Base-by-base conservation (phyloP, 768 basidiomycete species). In the Cystofilobasidium ferigula region DNA sequence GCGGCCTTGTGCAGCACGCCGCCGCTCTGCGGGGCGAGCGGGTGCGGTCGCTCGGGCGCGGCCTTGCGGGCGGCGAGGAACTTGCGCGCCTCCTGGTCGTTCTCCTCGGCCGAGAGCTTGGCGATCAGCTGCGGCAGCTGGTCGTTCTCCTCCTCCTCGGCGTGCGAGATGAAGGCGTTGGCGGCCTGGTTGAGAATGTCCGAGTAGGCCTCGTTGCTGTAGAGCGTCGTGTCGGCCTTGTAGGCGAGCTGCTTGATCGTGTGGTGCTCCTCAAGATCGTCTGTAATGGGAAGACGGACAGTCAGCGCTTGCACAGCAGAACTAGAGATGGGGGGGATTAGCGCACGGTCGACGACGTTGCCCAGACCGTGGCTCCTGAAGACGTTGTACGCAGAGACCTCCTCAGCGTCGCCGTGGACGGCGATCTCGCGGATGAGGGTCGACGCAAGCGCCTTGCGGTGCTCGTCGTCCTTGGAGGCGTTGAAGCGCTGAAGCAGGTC, bases 41-140 rank as follows among this genome's bases (percentile, higher is more conserved):
- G 69, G 51, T 70, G 66, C 8, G 69, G 66, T 34, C 67, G 62
- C 5, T 53, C 40, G 28, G 69, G 69, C 26, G 67, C 66, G 40
- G 58, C 18, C 0, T 35, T 34, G 56, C 66, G 66, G 42, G 57
- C 63, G 36, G 34, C 40, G 16, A 66, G 38, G 54, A 67, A 67
- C 20, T 67, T 51, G 13, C 32, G 16, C 5, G 65, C 69, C 22
- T 59, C 54, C 18, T 40, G 51, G 62, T 64, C 43, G 62, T 53
- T 68, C 56, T 70, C 69, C 47, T 70, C 69, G 32, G 43, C 42
- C 24, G 66, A 16, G 24, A 68, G 57, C 63, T 57, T 28, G 3
- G 4, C 9, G 24, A 26, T 26, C 30, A 65, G 48, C 20, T 28
- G 9, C 22, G 51, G 60, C 9, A 68, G 30, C 3, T 59, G 43